phyloP scores from a whole-genome alignment of 2,329 filamentous ascomycete species.

The Parastagonospora avenae region DNA sequence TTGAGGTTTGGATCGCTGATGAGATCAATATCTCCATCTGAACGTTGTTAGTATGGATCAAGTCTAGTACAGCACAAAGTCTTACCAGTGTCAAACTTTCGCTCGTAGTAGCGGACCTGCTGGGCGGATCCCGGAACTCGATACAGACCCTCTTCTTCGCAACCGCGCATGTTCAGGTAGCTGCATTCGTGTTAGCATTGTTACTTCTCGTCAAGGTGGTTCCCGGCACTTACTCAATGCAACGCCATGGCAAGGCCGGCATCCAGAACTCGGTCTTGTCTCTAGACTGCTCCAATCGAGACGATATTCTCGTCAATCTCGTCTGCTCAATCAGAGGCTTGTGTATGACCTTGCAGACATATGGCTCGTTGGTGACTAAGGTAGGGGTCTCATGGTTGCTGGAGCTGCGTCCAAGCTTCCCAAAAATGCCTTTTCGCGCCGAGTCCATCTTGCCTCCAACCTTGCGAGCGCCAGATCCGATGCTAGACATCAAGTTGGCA shows the following conservation, averaged over 20 bases:
- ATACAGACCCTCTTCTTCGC: constrained; percentile 91
- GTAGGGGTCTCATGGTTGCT: constrained; percentile 71
- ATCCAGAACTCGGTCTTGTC: constrained; percentile 99
- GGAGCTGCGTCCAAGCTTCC: constrained; percentile 72
- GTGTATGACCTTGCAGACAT: constrained; percentile 84
- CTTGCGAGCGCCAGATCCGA: constrained; percentile 73
- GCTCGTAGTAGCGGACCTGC: constrained; percentile 92
- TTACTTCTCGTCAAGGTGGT: neutral
- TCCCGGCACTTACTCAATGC: constrained; percentile 75
- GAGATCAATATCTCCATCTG: constrained; percentile 86
- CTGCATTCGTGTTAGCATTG: constrained; percentile 43
- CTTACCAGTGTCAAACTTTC: constrained; percentile 82
- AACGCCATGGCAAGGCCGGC: constrained; percentile 92
- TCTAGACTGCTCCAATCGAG: constrained; percentile 80
- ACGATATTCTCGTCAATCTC: constrained; percentile 87
- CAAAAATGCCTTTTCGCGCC: constrained; percentile 81
- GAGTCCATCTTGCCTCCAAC: constrained; percentile 74
- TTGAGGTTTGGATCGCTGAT: constrained; percentile 87
- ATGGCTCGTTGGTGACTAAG: constrained; percentile 76
- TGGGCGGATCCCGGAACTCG: constrained; percentile 88
- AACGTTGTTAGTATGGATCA: constrained; percentile 12
- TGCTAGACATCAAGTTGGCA: constrained; percentile 70
- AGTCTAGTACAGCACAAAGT: neutral
- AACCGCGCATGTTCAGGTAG: constrained; percentile 92
- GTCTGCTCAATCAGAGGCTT: constrained; percentile 86